A percentile compares a stretch with the other conserved stretches of the same genome.
phyloP scores from a whole-genome alignment of 257 asterid genomes.

The Solanum ossicruentum region DNA sequence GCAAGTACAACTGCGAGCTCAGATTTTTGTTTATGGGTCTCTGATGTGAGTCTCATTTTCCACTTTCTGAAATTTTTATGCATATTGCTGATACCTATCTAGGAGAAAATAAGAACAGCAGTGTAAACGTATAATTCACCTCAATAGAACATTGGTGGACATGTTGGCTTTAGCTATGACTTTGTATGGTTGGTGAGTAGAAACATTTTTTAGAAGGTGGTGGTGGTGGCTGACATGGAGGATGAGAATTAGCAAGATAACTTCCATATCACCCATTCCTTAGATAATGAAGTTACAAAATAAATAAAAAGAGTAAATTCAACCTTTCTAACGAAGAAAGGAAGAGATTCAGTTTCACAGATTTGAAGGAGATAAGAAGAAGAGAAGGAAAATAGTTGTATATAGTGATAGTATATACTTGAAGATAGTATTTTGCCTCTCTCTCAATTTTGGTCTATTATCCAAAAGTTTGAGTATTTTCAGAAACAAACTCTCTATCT shows the following conservation, averaged over 20 bases:
- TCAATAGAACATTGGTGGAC: not conserved
- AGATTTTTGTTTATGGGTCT: slow-evolving; percentile 94
- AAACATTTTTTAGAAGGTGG: not conserved
- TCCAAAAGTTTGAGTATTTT: not conserved
- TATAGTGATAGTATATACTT: not conserved
- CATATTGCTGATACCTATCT: not conserved
- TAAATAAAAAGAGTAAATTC: not conserved
- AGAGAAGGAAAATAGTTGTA: not conserved
- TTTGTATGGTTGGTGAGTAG: not conserved
- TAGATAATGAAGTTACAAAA: not conserved
- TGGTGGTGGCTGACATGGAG: not conserved
- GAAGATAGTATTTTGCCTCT: not conserved
- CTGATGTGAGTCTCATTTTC: slow-evolving; percentile 58
- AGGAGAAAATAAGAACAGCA: not conserved
- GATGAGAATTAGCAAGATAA: not conserved
- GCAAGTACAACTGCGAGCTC: slow-evolving; percentile 96
- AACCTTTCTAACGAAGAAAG: not conserved
- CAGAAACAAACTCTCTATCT: no score
- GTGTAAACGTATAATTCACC: not conserved
- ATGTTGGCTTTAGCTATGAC: not conserved
- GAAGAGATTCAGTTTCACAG: not conserved
- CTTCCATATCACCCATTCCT: not conserved
- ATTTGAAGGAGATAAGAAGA: not conserved
- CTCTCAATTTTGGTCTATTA: not conserved
- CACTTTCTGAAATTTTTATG: not conserved